Evolutionary conservation across 192 early-diverging fungal genomes (phyloP), one percentile per base, ranked within the genome.

Genomic region (Helicostylum pulchrum): DNA sequence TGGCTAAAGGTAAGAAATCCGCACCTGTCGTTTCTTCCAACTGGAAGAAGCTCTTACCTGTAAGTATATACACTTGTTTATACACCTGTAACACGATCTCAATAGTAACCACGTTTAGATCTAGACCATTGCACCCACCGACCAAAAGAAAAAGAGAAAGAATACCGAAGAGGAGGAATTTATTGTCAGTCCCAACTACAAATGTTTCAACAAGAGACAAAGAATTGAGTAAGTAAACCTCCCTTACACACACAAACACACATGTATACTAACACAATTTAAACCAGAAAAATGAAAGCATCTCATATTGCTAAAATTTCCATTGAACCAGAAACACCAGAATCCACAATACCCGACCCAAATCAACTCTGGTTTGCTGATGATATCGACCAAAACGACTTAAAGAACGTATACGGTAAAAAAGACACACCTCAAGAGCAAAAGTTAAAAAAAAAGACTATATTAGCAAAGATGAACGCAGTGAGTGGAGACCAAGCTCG

Each of bases 291-390:
- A 20, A 14, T 45, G 10, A 59, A 59, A 15, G 57, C 76, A 1
- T 17, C 59, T 14, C 66, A 66, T 26, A 32, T 44, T 2, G 1
- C 36, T 30, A 74, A 45, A 20, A 39, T 36, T 2, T 59, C 64
- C 36, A 17, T 65, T 19, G 34, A 14, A 11, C 23, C 39, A 0
- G 68, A 57, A 58, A 1, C 46, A 9, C 17, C 39, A 9, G 39
- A 12, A 0, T 14, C 26, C 2, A 34, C 21, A 19, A 79, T 68
- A 45, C 70, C 65, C 51, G 76, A 77, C 12, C 71, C 67, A 9
- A 68, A 77, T 7, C 61, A 78, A 19, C 64, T 83, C 11, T 83
- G 82, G 82, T 83, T 83, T 60, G 72, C 46, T 43, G 80, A 81
- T 11, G 81, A 83, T 32, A 68, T 83, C 21, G 71, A 77, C 20